Evolutionary conservation across 805 yeast species (phyloP), one percentile per base, ranked within the genome.

Genomic region (Pichia scutulata): DNA sequence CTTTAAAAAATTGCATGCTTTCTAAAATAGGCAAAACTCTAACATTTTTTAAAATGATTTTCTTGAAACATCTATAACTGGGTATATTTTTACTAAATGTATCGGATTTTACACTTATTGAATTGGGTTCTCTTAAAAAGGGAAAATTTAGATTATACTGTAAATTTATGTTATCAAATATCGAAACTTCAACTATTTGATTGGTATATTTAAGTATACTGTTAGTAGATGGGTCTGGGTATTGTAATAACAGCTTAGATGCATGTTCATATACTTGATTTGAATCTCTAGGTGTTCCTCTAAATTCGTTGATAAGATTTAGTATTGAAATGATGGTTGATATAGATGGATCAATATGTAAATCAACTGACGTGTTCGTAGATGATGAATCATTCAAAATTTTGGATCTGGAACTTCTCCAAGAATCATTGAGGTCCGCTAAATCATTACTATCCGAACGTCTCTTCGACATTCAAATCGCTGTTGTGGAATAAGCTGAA

Each of bases 71-170:
- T 18, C 14, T 50, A 28, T 49, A 55, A n/a, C 41, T 50, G 4
- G 19, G 2, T 21, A 41, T 16, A 45, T 55, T 55, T 2, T 39
- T 41, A 1, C 43, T 14, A 26, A 55, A 55, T 13, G 48, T 30
- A 10, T 40, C 47, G 7, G 47, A 21, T 9, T 46, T 39, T 2
- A 52, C 40, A 22, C 50, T 46, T n/a, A 55, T 52, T 26, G 51
- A 50, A 37, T 50, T 47, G 2, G 57, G 57, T 45, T 55, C 57
- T 28, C 57, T 48, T n/a, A 43, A 33, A 44, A 46, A 55, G 2
- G 57, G 57, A 25, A 55, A 55, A 13, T 51, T 55, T 13, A 43
- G 16, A 40, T 55, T 50, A 24, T 50, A 30, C 2, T 40, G 7
- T 16, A 54, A 22, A 18, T 33, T 3, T 23, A 41, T 28, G 1